Conservation (phyloP, 306 rosid species). For the Cicer arietinum region DNA sequence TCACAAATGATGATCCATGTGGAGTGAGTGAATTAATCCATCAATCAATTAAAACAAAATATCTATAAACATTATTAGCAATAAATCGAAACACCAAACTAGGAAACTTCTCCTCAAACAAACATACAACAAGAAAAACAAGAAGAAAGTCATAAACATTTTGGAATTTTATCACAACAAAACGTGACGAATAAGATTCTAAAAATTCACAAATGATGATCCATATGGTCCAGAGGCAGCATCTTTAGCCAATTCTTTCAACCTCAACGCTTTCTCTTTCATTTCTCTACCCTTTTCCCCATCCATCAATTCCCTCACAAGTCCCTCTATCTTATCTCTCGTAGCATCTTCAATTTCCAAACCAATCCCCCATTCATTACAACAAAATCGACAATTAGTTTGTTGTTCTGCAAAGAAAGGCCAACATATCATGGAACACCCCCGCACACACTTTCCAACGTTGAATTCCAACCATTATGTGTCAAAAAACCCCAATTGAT, state of each 20-base stretch:
- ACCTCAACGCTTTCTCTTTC: constrained; percentile 51
- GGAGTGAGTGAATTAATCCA: neutral
- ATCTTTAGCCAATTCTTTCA: constrained; percentile 53
- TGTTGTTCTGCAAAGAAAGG: constrained; percentile 81
- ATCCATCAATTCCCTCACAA: constrained; percentile 67
- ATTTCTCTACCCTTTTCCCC: constrained; percentile 57
- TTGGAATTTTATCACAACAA: too few species aligned
- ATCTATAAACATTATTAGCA: too few species aligned
- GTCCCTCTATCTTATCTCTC: constrained; percentile 49
- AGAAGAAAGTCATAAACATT: too few species aligned
- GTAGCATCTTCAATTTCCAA: constrained; percentile 65
- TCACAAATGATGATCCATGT: constrained; percentile 51
- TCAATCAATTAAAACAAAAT: too few species aligned
- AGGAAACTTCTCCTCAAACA: too few species aligned
- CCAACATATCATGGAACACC: constrained; percentile 81
- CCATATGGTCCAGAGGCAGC: constrained; percentile 43
- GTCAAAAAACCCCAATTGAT: constrained; percentile 72
- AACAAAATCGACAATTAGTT: constrained; percentile 61
- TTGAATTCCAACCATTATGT: constrained; percentile 82
- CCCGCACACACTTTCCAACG: constrained; percentile 57
- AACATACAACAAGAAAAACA: too few species aligned
- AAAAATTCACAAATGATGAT: constrained; percentile 51
- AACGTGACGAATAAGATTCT: constrained; percentile 39
- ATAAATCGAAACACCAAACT: too few species aligned
- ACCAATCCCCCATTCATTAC: constrained; percentile 70